Evolutionary conservation across 331 rosid species (phyloP), one percentile per base, ranked within the genome.

Genomic region (Quercus phellos): DNA sequence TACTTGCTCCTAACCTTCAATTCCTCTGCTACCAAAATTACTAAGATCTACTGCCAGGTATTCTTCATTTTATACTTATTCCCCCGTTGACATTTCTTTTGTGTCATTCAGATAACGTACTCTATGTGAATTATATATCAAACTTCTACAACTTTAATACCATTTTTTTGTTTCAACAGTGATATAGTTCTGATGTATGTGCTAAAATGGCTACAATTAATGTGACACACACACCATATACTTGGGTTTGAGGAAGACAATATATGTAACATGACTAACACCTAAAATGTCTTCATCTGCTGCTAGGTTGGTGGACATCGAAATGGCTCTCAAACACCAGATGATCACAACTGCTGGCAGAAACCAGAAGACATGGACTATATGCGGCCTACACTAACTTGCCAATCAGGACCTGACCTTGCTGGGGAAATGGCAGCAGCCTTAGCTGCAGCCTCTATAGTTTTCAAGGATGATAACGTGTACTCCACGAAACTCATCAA

Each of bases 401-500:
- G 84, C 60, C 0, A 0, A 29, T 3, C 75, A 59, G 95, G 95
- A 4, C 89, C 95, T 0, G 95, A 90, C 43, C 81, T 90, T 12
- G 92, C 95, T 7, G 91, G 85, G 0, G 95, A 90, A 73, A 88
- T 88, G 89, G 89, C 92, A 11, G 92, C 95, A 8, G 95, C 95
- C 26, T 80, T 90, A 32, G 89, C 95, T 0, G 87, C 95, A 2
- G 95, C 92, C 4, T 88, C 92, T 0, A 88, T 90, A 54, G 91
- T 90, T 22, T 90, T 90, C 78, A 87, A 58, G 19, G 92, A 90
- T 72, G 46, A 90, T 27, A 9, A 0, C 0, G 12, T 75, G 54
- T 90, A 90, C 69, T 90, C 92, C 3, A 38, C 50, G 0, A 88
- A 74, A 55, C 91, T 90, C 4, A n/a, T 68, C 4, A 82, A 77